A percentile compares a stretch with the other conserved stretches of the same genome.
Evolutionary conservation across 2,329 filamentous ascomycete genomes (phyloP).

Genomic region (Fusarium oligoseptatum): DNA sequence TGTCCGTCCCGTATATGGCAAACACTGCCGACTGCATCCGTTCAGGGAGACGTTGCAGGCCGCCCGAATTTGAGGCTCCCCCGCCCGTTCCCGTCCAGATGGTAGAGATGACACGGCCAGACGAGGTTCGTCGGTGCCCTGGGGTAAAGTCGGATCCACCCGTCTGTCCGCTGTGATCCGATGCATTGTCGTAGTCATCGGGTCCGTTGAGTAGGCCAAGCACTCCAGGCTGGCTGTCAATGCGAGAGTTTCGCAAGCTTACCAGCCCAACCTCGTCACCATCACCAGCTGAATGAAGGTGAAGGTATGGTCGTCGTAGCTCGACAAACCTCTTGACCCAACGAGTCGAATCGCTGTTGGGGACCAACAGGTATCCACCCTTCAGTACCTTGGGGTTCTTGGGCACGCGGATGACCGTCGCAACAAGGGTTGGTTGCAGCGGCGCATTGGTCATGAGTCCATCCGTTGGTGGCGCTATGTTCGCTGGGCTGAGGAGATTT

Average conservation of each 20-base stretch:
- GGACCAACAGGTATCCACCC: conserved; percentile 88
- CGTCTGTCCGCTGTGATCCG: conserved; percentile 50
- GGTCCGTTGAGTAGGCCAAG: conserved; percentile 77
- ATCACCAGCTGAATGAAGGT: conserved; percentile 86
- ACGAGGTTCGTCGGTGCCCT: conserved; percentile 63
- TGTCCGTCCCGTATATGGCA: conserved; percentile 93
- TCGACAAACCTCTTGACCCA: conserved; percentile 97
- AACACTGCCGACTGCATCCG: conserved; percentile 81
- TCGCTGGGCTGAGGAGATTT: conserved; percentile 69
- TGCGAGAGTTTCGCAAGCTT: conserved; percentile 88
- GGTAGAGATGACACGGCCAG: conserved; percentile 67
- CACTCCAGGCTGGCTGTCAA: conserved; percentile 92
- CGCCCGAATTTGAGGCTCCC: conserved; percentile 45
- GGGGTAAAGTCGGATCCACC: conserved; percentile 56
- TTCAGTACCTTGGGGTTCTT: conserved; percentile 88
- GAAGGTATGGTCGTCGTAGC: conserved; percentile 89
- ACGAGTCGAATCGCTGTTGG: conserved; percentile 82
- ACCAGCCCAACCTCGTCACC: conserved; percentile 93
- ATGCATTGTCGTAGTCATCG: conserved; percentile 54
- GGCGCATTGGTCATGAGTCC: conserved; percentile 65
- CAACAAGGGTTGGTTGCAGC: conserved; percentile 74
- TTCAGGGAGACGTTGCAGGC: conserved; percentile 68
- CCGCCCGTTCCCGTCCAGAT: conserved; percentile 66
- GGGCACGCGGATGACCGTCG: conserved; percentile 80
- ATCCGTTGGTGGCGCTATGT: conserved; percentile 77